These are phyloP conservation scores for Pythium chondricola DNA, from an alignment of 352 stramenopile genomes.

Conservation along the genomic window DNA sequence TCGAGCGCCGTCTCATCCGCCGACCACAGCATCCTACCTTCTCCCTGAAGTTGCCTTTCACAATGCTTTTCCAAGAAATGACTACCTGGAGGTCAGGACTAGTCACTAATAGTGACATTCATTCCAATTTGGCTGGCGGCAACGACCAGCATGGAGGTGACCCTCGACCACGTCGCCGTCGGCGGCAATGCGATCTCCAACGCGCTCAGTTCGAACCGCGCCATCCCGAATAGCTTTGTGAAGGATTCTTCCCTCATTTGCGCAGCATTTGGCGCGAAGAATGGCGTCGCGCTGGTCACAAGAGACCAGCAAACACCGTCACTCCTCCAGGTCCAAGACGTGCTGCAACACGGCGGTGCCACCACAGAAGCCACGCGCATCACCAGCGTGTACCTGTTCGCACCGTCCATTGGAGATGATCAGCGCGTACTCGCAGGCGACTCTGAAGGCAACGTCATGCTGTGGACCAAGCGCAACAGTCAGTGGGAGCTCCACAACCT, in stretches of 20 bases:
- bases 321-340: conserved; percentile 24
- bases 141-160: conserved; percentile 7
- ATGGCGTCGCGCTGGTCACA: conserved; percentile 37
- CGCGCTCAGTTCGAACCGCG: conserved; percentile 28
- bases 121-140: not conserved
- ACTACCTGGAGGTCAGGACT: not conserved
- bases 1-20: conserved; percentile 70
- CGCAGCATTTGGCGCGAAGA: conserved; percentile 41
- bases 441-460: conserved; percentile 51
- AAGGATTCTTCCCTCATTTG: not conserved
- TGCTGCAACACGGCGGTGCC: conserved; percentile 39
- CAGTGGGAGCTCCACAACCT: conserved; percentile 23
- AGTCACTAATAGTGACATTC: not conserved
- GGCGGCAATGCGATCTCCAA: conserved; percentile 50
- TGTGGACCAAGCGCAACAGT: conserved; percentile 25
- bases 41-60: not conserved
- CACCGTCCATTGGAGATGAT: not conserved
- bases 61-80: conserved; percentile 4
- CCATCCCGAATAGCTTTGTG: not conserved
- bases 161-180: conserved; percentile 42
- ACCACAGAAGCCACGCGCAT: conserved; percentile 27
- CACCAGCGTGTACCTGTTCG: conserved; percentile 36
- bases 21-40: conserved; percentile 23
- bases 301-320: conserved; percentile 2
- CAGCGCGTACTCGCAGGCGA: conserved; percentile 47